Evolutionary conservation across 2,329 filamentous ascomycete species (phyloP).

Genomic region (Bipolaris victoriae): DNA sequence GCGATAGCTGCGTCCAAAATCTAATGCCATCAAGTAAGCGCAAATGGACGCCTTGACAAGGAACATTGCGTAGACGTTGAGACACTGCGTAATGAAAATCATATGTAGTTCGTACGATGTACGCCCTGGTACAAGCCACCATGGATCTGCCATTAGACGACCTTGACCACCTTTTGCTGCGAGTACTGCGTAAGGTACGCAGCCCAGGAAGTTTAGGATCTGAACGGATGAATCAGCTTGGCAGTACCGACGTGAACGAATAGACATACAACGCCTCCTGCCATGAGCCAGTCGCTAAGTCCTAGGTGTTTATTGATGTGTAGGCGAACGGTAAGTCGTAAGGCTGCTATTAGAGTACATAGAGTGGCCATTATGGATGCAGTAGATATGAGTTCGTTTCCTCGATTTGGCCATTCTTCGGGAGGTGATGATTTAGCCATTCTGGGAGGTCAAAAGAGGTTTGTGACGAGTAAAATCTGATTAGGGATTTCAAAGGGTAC

Average conservation of each 20-base stretch:
- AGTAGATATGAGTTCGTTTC: conserved; percentile 9
- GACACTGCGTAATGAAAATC: neutral
- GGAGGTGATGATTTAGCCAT: too few relatives aligned
- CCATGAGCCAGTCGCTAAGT: conserved; percentile 12
- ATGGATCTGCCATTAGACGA: conserved; percentile 19
- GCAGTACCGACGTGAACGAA: neutral
- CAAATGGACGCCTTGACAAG: conserved; percentile 17
- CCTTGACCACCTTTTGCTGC: conserved; percentile 12
- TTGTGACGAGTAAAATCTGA: too few relatives aligned
- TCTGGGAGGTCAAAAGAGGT: neutral
- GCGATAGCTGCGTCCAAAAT: conserved; percentile 20
- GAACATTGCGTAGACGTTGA: conserved; percentile 25
- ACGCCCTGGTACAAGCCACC: conserved; percentile 7
- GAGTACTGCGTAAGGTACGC: conserved; percentile 6
- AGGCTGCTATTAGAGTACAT: conserved; percentile 10
- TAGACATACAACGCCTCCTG: conserved; percentile 13
- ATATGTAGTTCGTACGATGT: conserved; percentile 7
- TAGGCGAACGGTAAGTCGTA: conserved; percentile 13
- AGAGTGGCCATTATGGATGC: conserved; percentile 13
- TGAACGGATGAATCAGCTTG: neutral
- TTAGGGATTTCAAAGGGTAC: too few relatives aligned
- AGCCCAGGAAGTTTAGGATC: conserved; percentile 11
- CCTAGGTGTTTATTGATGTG: conserved; percentile 2
- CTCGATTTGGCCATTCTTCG: conserved; percentile 8
- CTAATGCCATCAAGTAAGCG: conserved; percentile 20